These are phyloP conservation scores for Dothideomycetidae sp. DNA, from an alignment of 2,329 filamentous ascomycete species.

Conservation along the genomic window DNA sequence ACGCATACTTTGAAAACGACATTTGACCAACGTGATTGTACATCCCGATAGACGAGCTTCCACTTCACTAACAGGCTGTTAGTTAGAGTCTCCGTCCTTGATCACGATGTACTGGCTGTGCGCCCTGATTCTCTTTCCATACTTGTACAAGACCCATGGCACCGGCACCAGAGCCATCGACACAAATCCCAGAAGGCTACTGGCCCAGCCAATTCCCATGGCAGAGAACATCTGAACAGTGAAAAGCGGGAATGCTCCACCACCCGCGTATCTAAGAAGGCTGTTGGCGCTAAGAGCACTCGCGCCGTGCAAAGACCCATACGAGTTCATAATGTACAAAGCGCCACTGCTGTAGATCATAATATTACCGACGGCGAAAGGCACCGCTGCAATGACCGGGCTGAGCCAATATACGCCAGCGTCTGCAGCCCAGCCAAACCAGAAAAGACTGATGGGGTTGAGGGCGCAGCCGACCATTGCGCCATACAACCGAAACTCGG, in stretches of 20 bases:
- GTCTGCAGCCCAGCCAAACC: slow-evolving; percentile 11
- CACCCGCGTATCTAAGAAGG: slow-evolving; percentile 20
- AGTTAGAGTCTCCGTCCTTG: no score
- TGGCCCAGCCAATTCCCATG: slow-evolving; percentile 24
- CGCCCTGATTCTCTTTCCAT: slow-evolving; percentile 17
- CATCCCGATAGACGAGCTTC: no score
- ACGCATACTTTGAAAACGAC: no score
- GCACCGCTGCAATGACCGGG: slow-evolving; percentile 16
- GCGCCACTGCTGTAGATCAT: slow-evolving; percentile 16
- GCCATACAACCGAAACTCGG: slow-evolving; percentile 7
- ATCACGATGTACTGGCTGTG: slow-evolving; percentile 14
- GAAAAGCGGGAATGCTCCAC: slow-evolving; percentile 22
- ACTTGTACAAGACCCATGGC: slow-evolving; percentile 24
- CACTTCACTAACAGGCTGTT: no score
- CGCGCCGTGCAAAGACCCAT: slow-evolving; percentile 21
- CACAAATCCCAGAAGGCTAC: slow-evolving; percentile 25
- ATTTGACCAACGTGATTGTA: no score
- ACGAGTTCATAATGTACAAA: slow-evolving; percentile 32
- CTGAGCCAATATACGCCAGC: slow-evolving; percentile 10
- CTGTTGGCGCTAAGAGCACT: slow-evolving; percentile 22
- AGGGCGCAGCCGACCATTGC: slow-evolving; percentile 4
- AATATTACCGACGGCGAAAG: slow-evolving; percentile 16
- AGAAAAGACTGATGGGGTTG: slow-evolving; percentile 11
- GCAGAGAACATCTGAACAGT: slow-evolving; percentile 17
- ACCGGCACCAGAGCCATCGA: slow-evolving; percentile 25